Base-by-base conservation (phyloP, 306 rosid genomes). In the Acacia melanoxylon region DNA sequence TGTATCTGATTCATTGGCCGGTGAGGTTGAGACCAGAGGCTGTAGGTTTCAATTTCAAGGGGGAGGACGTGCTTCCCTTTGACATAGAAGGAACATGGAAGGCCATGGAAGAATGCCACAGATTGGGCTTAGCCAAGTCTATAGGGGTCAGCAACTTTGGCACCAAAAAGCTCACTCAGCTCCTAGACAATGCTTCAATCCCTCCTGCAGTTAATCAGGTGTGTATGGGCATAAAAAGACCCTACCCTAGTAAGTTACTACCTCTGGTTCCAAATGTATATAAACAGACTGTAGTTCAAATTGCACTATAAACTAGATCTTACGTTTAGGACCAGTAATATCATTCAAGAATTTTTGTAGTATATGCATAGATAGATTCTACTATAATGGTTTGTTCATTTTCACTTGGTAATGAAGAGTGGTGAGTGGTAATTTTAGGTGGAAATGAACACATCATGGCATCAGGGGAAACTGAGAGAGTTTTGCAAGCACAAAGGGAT, bases 101-200 rank as follows among this genome's bases (percentile, higher is more conserved):
- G 78, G 89, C 87, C n/a, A 86, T 83, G 86, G 83, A 85, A 76
- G 79, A 85, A 8, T 85, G 88, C 19, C 54, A 68, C 29, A 82
- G 63, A 56, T 44, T 85, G 44, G 88, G 88, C 12, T 68, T 87
- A 42, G 85, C 85, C 22, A 87, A 82, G 46, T 87, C 88, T 11
- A 80, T 87, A 72, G 90, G 86, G 73, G 86, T 85, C 35, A 77
- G 90, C 83, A 85, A 87, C 78, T 87, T 84, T 59, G 76, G 69
- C n/a, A 14, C 41, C 69, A 63, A 29, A 63, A 63, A 63, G 69
- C 69, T 63, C 10, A 29, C 41, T 10, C n/a, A 63, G n/a, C 69
- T 63, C n/a, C 15, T 63, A 15, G 41, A 63, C 31, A 63, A 63
- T 63, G 41, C 69, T 63, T 40, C 41, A 63, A 29, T 63, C 41